Evolutionary conservation across 495 filamentous ascomycete species (phyloP), one percentile per base, ranked within the genome.

Genomic region (Corynascus novoguineensis): DNA sequence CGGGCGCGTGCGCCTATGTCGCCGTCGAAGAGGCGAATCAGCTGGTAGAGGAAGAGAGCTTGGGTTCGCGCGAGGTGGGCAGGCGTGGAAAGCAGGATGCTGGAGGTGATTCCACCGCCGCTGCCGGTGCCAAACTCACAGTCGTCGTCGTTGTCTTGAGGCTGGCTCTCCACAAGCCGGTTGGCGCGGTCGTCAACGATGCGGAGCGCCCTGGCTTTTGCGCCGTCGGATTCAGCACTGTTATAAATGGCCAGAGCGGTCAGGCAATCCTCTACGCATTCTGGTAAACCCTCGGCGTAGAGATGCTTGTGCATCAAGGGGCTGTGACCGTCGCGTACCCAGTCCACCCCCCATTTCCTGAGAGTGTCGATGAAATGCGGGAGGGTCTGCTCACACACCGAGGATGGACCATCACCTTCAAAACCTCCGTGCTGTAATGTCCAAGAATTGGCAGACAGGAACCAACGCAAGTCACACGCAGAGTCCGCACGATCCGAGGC

Each of bases 11-110:
- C 71, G 31, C 75, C 71, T 46, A 83, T 73, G 60, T 83, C 77
- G 27, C 77, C 79, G 60, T 84, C 81, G 58, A 83, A 82, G 17
- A 86, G 68, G 11, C 76, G 71, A 57, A 84, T 79, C 45, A 83
- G 73, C 53, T 81, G 78, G 61, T 77, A 81, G 5, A 77, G 61
- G 11, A 80, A 60, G 28, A 82, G 64, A 0, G 77, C 73, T 56
- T 81, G 78, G 0, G 75, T 66, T 3, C 72, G 60, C 2, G 75
- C 69, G 4, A 83, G 68, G 32, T 75, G 75, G 7, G 67, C 34
- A 0, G 14, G 27, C 22, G 60, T 60, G 29, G 52, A 53, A 14
- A 64, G 40, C 2, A 55, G 21, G 19, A 55, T 27, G 21, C 9
- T 28, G 3, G 46, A 25, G 15, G 22, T n/a, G 17, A 35, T 40